Evolutionary conservation across 1,284 basidiomycete genomes (phyloP).

Genomic region (Leccinum subrobustum): DNA sequence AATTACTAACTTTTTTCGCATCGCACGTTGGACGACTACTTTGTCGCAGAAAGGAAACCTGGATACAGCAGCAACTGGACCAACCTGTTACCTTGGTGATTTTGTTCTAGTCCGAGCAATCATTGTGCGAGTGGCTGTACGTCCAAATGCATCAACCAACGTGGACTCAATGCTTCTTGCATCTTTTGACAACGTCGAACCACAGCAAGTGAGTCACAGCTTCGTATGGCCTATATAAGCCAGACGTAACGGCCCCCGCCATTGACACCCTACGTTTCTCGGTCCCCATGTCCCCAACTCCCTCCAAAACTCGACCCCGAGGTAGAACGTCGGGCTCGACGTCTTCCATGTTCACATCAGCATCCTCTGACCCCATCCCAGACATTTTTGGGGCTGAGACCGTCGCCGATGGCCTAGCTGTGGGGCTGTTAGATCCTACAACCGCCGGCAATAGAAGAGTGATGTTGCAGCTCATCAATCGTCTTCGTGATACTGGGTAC

Average conservation of each 20-base stretch:
- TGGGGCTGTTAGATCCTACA: conserved; percentile 43
- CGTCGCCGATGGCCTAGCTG: conserved; percentile 4
- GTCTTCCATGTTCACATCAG: not conserved
- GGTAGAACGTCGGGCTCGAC: not conserved
- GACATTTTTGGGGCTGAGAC: not conserved
- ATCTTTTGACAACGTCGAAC: not conserved
- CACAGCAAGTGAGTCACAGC: not conserved
- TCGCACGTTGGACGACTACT: too few relatives aligned
- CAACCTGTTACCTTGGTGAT: not conserved
- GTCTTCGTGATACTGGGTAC: conserved; percentile 48
- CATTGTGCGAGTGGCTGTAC: not conserved
- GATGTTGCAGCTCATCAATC: not conserved
- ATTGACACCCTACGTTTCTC: not conserved
- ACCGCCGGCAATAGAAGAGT: not conserved
- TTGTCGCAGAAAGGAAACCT: too few relatives aligned
- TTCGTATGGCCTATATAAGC: not conserved
- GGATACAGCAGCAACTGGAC: not conserved
- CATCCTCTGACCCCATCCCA: not conserved
- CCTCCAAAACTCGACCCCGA: not conserved
- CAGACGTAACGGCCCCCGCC: not conserved
- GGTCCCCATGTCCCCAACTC: not conserved
- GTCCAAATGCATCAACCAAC: not conserved
- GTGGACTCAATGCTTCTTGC: not conserved
- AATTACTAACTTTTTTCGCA: too few relatives aligned
- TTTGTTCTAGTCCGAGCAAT: not conserved